Evolutionary conservation across 2,329 filamentous ascomycete genomes (phyloP).

Genomic region (Talaromyces pinophilus): DNA sequence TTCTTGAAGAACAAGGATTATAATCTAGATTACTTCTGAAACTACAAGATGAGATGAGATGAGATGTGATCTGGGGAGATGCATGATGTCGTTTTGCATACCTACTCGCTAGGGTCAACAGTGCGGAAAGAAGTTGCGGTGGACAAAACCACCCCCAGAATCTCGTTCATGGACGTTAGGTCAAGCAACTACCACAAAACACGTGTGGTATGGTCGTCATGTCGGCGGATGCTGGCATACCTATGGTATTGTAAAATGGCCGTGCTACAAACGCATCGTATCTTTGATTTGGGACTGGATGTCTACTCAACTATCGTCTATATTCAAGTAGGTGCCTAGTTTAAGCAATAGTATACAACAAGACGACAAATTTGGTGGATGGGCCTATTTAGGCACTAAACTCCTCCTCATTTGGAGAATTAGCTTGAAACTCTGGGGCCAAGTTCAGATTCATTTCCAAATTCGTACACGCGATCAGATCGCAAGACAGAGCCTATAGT

Average conservation of each 20-base stretch:
- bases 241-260: neutral
- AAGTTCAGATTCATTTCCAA: neutral
- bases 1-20: neutral
- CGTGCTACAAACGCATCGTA: neutral
- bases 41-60: neutral
- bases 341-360: neutral
- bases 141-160: neutral
- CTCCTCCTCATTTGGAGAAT: neutral
- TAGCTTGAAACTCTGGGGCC: neutral
- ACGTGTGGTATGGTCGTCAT: neutral
- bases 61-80: neutral
- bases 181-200: neutral
- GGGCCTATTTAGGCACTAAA: neutral
- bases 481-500: neutral
- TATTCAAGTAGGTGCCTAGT: neutral
- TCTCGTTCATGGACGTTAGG: neutral
- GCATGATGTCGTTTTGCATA: neutral
- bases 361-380: neutral
- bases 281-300: neutral
- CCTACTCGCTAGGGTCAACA: neutral
- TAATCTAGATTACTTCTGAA: neutral
- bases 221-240: neutral
- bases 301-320: neutral
- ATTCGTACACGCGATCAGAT: constrained; percentile 1
- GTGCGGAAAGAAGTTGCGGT: neutral